Evolutionary conservation across 768 basidiomycete species (phyloP), one percentile per base, ranked within the genome.

Genomic region (Serendipita sp.): DNA sequence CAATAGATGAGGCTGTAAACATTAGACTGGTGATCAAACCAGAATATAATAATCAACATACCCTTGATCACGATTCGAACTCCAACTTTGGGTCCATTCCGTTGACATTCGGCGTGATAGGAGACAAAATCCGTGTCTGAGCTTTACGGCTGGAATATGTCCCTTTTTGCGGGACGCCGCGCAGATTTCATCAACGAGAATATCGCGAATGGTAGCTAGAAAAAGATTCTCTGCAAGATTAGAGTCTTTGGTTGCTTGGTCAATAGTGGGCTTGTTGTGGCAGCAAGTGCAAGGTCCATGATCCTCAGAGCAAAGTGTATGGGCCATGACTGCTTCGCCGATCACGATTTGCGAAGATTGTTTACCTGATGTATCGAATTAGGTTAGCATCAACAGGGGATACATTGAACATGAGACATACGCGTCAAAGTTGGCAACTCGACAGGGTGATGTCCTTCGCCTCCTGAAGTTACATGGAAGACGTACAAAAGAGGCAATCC

Each of bases 51-150:
- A 29, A 36, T 4, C 10, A 10, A 16, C 27, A 34, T 60, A 60
- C 55, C 55, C 55, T n/a, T n/a, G 16, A 29, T 60, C 36, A 36
- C 34, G 23, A 36, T 37, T 34, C 5, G 55, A 23, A 8, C 34
- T 34, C 55, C 55, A 60, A 10, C 34, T 60, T n/a, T 34, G 23
- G 27, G 55, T 60, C 55, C 55, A 60, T 60, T 60, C 55, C n/a
- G 16, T 60, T 10, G 27, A n/a, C 4, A n/a, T 60, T n/a, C 55
- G 55, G 10, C 36, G 18, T 10, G 55, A 37, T n/a, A 60, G 55
- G 16, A 60, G 55, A 34, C 55, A 60, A 18, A 60, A 60, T n/a
- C 55, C 55, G 34, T 36, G 23, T 37, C 34, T 23, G 27, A 60
- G 36, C 31, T 37, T 60, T 10, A 60, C 55, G 55, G 55, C 55